These are phyloP conservation scores for Trypanosoma lewisi DNA, from an alignment of 208 protist genomes.

Conservation along the genomic window DNA sequence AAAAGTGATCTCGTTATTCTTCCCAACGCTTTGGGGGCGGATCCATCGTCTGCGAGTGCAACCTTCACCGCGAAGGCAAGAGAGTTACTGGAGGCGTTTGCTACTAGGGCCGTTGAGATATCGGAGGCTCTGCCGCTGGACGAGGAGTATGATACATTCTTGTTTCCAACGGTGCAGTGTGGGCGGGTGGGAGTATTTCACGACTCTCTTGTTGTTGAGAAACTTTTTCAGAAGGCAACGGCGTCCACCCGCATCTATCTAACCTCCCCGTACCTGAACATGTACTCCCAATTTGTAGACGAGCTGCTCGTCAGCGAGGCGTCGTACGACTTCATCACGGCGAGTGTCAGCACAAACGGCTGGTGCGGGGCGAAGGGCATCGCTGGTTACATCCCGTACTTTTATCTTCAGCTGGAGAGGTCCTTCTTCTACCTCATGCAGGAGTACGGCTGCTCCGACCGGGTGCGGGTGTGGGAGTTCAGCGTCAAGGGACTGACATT, in stretches of 20 bases:
- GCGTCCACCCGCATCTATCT: conserved; percentile 55
- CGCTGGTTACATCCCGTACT: conserved; percentile 70
- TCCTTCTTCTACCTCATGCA: conserved; percentile 71
- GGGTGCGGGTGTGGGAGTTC: conserved; percentile 69
- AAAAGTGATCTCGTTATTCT: conserved; percentile 61
- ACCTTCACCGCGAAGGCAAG: conserved; percentile 28
- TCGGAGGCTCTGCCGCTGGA: conserved; percentile 22
- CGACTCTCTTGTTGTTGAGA: conserved; percentile 56
- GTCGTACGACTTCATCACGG: conserved; percentile 67
- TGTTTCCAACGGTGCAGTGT: conserved; percentile 83
- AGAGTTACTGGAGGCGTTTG: conserved; percentile 42
- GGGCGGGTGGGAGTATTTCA: conserved; percentile 58
- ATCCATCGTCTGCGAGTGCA: conserved; percentile 43
- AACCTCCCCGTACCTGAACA: conserved; percentile 84
- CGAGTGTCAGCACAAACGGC: conserved; percentile 69
- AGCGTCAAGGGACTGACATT: conserved; percentile 64
- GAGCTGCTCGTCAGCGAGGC: conserved; percentile 35
- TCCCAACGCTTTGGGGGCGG: conserved; percentile 40
- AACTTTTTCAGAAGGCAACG: conserved; percentile 38
- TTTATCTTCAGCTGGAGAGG: conserved; percentile 82
- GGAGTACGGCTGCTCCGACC: conserved; percentile 44
- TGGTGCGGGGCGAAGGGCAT: conserved; percentile 68
- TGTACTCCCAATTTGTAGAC: conserved; percentile 61
- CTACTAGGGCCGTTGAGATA: conserved; percentile 3
- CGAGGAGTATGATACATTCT: conserved; percentile 47